Conservation (phyloP, 768 basidiomycete genomes). For the Termitomyces sp. region DNA sequence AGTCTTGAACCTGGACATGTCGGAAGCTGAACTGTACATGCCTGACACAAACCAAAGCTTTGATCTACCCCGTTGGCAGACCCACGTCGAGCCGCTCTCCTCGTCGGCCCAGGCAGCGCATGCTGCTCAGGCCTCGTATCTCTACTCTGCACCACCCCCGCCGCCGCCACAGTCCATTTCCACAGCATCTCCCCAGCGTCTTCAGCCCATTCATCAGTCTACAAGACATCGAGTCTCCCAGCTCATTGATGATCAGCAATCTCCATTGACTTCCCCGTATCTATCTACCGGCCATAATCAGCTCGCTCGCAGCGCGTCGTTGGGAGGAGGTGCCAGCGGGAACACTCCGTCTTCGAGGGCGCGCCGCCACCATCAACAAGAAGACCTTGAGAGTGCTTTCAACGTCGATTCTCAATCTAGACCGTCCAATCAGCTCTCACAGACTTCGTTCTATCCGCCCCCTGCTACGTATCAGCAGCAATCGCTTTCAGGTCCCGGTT, state of each 20-base stretch:
- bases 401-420: slow-evolving; percentile 30
- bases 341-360: slow-evolving; percentile 36
- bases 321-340: slow-evolving; percentile 41
- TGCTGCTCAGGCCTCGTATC: slow-evolving; percentile 47
- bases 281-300: slow-evolving; percentile 44
- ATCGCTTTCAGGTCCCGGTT: slow-evolving; percentile 30
- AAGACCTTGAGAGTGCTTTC: slow-evolving; percentile 57
- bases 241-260: slow-evolving; percentile 57
- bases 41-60: slow-evolving; percentile 76
- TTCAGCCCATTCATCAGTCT: slow-evolving; percentile 46
- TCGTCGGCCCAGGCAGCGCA: slow-evolving; percentile 44
- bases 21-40: slow-evolving; percentile 75
- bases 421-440: slow-evolving; percentile 36
- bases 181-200: slow-evolving; percentile 37
- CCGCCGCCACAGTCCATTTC: slow-evolving; percentile 39
- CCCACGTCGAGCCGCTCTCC: slow-evolving; percentile 53
- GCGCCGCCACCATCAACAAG: slow-evolving; percentile 63
- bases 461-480: slow-evolving; percentile 54
- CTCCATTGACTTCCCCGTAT: slow-evolving; percentile 42
- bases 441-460: slow-evolving; percentile 51
- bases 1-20: slow-evolving; percentile 40
- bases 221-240: slow-evolving; percentile 57
- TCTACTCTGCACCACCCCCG: slow-evolving; percentile 50
- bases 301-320: slow-evolving; percentile 63
- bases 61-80: slow-evolving; percentile 71